Percentiles rank a stretch among this genome's conserved stretches.
Conservation (phyloP, 805 yeast genomes). For the Lachancea meyersii region DNA sequence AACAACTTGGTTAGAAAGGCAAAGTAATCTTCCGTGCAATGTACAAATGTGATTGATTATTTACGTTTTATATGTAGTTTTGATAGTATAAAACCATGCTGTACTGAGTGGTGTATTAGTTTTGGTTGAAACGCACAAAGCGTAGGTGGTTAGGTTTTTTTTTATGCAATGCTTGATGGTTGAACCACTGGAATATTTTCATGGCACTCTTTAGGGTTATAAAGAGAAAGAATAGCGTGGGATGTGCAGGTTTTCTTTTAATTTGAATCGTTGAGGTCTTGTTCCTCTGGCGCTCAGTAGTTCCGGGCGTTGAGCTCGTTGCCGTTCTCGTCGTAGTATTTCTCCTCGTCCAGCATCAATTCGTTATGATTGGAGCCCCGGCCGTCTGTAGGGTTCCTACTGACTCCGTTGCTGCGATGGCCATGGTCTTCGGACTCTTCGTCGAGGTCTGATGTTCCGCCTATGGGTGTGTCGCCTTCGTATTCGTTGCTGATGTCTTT, state of each 20-base stretch:
- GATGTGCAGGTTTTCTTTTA: too few species aligned
- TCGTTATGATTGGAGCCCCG: constrained; percentile 16
- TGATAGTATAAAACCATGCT: not conserved
- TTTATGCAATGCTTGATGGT: constrained; percentile 5
- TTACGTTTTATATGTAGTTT: not conserved
- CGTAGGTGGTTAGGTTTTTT: not conserved
- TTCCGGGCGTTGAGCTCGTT: constrained; percentile 22
- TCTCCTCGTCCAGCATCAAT: constrained; percentile 20
- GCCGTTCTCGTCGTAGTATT: constrained; percentile 20
- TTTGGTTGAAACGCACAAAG: not conserved
- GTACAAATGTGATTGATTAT: not conserved
- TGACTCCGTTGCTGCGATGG: constrained; percentile 4
- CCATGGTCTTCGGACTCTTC: constrained; percentile 3
- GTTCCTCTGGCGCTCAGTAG: constrained; percentile 9
- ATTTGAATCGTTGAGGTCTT: not conserved
- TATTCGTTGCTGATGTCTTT: constrained; percentile 21
- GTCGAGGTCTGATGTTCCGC: constrained; percentile 14
- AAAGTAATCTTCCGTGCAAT: too few species aligned
- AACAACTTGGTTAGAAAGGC: too few species aligned
- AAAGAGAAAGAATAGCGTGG: too few species aligned
- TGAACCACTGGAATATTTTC: not conserved
- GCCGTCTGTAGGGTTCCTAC: constrained; percentile 8
- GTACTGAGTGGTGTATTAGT: not conserved
- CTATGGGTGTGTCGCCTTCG: constrained; percentile 24
- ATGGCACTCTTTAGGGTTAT: not conserved